Evolutionary conservation across 805 yeast species (phyloP).

Genomic region (Myxozyma melibiosi): DNA sequence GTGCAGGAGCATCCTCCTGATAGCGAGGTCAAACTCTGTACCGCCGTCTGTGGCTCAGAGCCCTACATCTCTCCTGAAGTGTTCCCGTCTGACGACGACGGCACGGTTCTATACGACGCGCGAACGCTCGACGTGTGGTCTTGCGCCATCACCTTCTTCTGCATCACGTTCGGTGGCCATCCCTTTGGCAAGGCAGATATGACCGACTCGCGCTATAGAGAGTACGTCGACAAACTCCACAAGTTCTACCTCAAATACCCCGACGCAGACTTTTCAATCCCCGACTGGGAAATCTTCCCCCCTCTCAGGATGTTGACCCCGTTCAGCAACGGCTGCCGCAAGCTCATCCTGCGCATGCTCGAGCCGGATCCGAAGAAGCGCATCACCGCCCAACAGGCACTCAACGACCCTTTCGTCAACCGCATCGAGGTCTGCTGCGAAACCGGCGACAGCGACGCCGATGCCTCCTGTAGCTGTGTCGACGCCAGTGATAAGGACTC

Average conservation of each 20-base stretch:
- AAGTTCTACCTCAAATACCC: constrained; percentile 27
- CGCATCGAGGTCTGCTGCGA: constrained; percentile 34
- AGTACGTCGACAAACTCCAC: constrained; percentile 18
- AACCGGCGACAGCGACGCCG: constrained; percentile 14
- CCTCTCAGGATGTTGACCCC: constrained; percentile 27
- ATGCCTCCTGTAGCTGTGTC: neutral
- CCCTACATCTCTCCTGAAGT: constrained; percentile 93
- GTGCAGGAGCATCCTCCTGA: constrained; percentile 52
- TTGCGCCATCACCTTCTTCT: constrained; percentile 90
- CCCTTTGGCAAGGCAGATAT: constrained; percentile 39
- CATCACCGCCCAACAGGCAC: constrained; percentile 72
- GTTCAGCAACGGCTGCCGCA: constrained; percentile 27
- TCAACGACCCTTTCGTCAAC: constrained; percentile 74
- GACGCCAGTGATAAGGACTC: constrained; percentile 24
- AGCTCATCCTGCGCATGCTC: constrained; percentile 73
- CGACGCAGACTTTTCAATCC: constrained; percentile 19
- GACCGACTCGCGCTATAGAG: constrained; percentile 36
- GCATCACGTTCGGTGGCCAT: constrained; percentile 55
- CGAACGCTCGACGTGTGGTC: constrained; percentile 88
- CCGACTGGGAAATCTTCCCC: constrained; percentile 23
- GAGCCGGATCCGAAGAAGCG: constrained; percentile 79
- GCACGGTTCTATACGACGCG: constrained; percentile 59
- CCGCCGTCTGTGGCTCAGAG: constrained; percentile 80
- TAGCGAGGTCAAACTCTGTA: constrained; percentile 62
- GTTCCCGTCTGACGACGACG: constrained; percentile 32